Conservation (phyloP, 2,329 filamentous ascomycete species). For the Sarocladiaceae sp. region DNA sequence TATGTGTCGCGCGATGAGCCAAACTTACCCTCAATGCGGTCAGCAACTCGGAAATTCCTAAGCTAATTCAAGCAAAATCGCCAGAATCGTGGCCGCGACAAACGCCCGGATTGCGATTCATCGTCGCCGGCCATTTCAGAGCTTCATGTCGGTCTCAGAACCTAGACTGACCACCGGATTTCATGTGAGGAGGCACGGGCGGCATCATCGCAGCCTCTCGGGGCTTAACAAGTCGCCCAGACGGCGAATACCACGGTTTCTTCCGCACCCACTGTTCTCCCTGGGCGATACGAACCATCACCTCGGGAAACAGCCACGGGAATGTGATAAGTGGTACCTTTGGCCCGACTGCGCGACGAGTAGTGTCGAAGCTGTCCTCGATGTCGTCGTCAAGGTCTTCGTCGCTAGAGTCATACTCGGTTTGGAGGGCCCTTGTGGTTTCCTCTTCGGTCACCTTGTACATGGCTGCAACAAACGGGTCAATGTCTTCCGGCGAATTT, state of each 20-base stretch:
- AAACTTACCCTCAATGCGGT: neutral
- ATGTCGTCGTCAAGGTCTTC: constrained; percentile 13
- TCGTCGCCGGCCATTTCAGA: no score
- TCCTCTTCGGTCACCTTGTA: constrained; percentile 78
- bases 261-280: constrained; percentile 20
- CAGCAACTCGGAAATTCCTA: no score
- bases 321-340: constrained; percentile 84
- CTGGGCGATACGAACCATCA: constrained; percentile 36
- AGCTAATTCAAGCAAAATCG: neutral
- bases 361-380: neutral
- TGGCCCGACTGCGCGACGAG: constrained; percentile 25
- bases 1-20: constrained; percentile 57
- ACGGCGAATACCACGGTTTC: constrained; percentile 11
- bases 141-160: neutral
- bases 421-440: constrained; percentile 50
- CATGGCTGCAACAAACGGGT: constrained; percentile 78
- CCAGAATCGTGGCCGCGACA: no score
- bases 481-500: constrained; percentile 52
- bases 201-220: neutral
- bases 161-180: neutral
- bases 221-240: neutral
- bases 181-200: neutral
- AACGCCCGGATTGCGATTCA: no score
- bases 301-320: constrained; percentile 80
- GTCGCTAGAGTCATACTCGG: constrained; percentile 28